phyloP scores from a whole-genome alignment of 2,329 filamentous ascomycete species.

The Ophiocordyceps australis region DNA sequence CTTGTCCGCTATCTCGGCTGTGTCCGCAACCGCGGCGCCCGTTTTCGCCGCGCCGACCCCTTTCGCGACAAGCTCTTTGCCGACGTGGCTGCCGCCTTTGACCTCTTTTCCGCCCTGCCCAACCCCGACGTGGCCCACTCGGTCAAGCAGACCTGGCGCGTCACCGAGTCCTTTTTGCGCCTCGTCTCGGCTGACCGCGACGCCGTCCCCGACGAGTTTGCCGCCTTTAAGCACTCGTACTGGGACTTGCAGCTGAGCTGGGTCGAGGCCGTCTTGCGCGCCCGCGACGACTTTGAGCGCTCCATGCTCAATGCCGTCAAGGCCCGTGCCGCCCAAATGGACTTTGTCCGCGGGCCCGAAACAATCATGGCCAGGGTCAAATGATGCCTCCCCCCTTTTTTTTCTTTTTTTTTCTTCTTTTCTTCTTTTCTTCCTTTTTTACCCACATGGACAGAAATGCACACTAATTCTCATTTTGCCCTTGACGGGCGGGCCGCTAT shows the following conservation, averaged over 20 bases:
- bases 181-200: constrained; percentile 64
- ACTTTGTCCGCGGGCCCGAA: constrained; percentile 63
- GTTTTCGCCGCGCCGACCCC: constrained; percentile 72
- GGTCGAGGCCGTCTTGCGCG: constrained; percentile 81
- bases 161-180: constrained; percentile 67
- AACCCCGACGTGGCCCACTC: constrained; percentile 49
- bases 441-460: too few species aligned
- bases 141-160: constrained; percentile 86
- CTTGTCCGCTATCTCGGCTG: constrained; percentile 68
- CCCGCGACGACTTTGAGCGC: constrained; percentile 85
- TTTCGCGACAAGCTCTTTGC: constrained; percentile 89
- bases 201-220: constrained; percentile 59
- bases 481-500: too few species aligned
- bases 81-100: constrained; percentile 79
- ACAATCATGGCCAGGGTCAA: constrained; percentile 93
- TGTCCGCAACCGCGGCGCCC: constrained; percentile 78
- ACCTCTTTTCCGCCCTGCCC: constrained; percentile 61
- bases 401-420: neutral
- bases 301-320: constrained; percentile 80
- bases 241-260: constrained; percentile 91
- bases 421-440: too few species aligned
- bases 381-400: constrained; percentile 15
- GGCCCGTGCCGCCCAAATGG: constrained; percentile 68
- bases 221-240: constrained; percentile 66
- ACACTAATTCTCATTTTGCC: too few species aligned